These are phyloP conservation scores for Candida mattraensis DNA, from an alignment of 805 yeast species.

Conservation along the genomic window DNA sequence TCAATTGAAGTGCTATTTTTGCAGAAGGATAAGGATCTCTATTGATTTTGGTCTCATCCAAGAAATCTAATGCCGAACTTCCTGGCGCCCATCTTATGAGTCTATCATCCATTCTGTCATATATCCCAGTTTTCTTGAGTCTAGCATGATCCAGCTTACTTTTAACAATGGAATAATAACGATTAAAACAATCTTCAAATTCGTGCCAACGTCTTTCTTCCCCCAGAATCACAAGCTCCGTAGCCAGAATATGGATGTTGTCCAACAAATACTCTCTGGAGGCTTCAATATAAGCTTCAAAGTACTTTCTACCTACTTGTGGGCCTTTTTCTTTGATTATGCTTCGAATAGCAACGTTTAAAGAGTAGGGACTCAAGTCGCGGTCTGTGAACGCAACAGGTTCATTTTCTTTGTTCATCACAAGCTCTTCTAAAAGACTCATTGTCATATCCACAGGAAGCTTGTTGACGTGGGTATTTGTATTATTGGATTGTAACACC, in stretches of 20 bases:
- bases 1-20: slow-evolving; percentile 26
- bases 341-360: slow-evolving; percentile 22
- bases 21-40: slow-evolving; percentile 6
- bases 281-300: slow-evolving; percentile 29
- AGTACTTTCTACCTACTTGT: slow-evolving; percentile 27
- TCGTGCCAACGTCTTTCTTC: slow-evolving; percentile 35
- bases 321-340: slow-evolving; percentile 21
- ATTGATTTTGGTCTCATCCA: slow-evolving; percentile 18
- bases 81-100: slow-evolving; percentile 3
- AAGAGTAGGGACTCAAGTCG: slow-evolving; percentile 27
- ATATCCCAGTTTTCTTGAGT: slow-evolving; percentile 3
- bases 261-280: slow-evolving; percentile 26
- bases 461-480: slow-evolving; percentile 13
- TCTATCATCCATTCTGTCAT: slow-evolving; percentile 6
- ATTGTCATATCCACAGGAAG: slow-evolving; percentile 20
- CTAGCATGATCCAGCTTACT: slow-evolving; percentile 19
- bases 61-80: slow-evolving; percentile 6
- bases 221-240: slow-evolving; percentile 31
- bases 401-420: slow-evolving; percentile 21
- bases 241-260: slow-evolving; percentile 28
- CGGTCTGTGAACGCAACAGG: slow-evolving; percentile 22
- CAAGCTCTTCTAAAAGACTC: slow-evolving; percentile 24
- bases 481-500: slow-evolving; percentile 25
- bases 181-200: slow-evolving; percentile 29
- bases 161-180: slow-evolving; percentile 22